Percentiles rank a stretch among this genome's conserved stretches.
phyloP scores from a whole-genome alignment of 345 rosid species.

The Heritiera littoralis region DNA sequence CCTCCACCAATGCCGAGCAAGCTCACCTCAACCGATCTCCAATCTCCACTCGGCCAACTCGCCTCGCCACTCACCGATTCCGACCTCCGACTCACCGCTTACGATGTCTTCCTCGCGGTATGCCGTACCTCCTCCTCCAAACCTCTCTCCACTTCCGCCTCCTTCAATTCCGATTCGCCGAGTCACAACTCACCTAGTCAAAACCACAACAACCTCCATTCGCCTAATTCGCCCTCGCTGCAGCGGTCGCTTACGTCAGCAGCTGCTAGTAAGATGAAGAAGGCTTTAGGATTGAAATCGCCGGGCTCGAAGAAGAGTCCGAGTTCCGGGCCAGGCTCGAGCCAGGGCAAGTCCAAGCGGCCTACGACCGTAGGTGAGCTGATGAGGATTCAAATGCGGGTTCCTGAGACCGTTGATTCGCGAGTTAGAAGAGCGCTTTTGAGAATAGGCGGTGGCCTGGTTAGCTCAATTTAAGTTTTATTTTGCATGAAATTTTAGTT shows the following conservation, averaged over 20 bases:
- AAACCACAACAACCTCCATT: conserved; percentile 19
- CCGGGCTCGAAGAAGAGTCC: conserved; percentile 61
- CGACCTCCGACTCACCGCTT: conserved; percentile 81
- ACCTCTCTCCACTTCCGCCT: conserved; percentile 47
- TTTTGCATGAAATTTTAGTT: background rate
- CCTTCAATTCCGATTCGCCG: conserved; percentile 53
- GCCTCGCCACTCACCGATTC: conserved; percentile 63
- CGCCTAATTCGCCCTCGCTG: conserved; percentile 53
- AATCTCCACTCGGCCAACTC: conserved; percentile 78
- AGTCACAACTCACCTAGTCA: conserved; percentile 20
- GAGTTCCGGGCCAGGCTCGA: conserved; percentile 50
- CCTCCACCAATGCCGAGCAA: conserved; percentile 31
- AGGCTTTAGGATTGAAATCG: conserved; percentile 81
- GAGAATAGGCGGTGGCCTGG: conserved; percentile 90
- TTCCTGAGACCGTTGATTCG: conserved; percentile 75
- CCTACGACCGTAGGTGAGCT: conserved; percentile 86
- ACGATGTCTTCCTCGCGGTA: conserved; percentile 91
- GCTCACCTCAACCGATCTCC: conserved; percentile 48
- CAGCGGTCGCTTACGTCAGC: conserved; percentile 89
- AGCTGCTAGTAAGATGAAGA: conserved; percentile 96
- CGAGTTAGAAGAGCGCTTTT: conserved; percentile 86
- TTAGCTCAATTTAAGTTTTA: conserved; percentile 30
- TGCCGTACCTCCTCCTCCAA: conserved; percentile 82
- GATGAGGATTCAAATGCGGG: conserved; percentile 89
- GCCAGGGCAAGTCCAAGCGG: conserved; percentile 54